Evolutionary conservation across 768 basidiomycete genomes (phyloP).

Genomic region (Clavulina sp.): DNA sequence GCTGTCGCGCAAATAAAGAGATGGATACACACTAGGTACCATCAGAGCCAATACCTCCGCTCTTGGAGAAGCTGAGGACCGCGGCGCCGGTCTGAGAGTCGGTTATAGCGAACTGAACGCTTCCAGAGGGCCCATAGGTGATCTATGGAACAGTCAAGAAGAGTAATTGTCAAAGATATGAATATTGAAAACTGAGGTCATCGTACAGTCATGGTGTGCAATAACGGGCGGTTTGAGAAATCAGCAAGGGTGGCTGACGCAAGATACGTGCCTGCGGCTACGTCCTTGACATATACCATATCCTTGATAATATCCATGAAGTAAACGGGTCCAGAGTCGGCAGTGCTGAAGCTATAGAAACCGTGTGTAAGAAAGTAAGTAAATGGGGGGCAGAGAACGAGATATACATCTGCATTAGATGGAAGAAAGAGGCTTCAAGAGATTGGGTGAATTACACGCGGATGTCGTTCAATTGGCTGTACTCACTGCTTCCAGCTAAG

Average conservation of each 20-base stretch:
- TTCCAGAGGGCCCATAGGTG: neutral
- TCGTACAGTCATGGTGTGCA: neutral
- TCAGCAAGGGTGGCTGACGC: neutral
- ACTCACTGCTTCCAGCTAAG: neutral
- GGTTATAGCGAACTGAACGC: neutral
- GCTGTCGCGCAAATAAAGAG: neutral
- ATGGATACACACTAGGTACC: neutral
- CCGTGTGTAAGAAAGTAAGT: no score
- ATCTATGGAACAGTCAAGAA: no score
- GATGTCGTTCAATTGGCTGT: no score
- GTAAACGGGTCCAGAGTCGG: neutral
- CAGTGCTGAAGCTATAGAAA: neutral
- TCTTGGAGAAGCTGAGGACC: neutral
- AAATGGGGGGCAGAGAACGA: no score
- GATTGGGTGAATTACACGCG: no score
- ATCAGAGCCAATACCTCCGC: neutral
- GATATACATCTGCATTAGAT: constrained; percentile 5
- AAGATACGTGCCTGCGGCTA: neutral
- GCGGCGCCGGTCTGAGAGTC: neutral
- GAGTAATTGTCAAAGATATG: no score
- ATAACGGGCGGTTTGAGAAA: neutral
- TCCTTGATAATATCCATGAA: neutral
- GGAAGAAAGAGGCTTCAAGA: constrained; percentile 8
- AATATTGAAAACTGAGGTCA: no score
- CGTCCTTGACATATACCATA: neutral